Evolutionary conservation across 129 eudicot genomes (phyloP).

Genomic region (Escallonia rubra): DNA sequence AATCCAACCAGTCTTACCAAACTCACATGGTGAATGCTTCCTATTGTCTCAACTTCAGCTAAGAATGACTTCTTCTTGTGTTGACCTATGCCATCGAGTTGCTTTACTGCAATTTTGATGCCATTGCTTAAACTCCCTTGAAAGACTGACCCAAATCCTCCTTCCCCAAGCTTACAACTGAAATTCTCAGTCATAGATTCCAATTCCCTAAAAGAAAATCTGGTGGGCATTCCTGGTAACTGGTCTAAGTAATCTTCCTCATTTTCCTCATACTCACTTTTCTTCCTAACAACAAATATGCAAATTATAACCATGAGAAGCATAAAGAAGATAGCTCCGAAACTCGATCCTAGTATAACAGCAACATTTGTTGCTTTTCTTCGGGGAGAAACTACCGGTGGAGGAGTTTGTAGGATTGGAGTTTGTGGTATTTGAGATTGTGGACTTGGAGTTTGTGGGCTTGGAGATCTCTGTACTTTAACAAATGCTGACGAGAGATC

Average conservation of each 20-base stretch:
- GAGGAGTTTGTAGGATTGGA: no score
- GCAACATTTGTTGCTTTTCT: background rate
- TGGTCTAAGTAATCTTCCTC: conserved; percentile 18
- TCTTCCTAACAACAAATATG: background rate
- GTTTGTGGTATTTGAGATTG: background rate
- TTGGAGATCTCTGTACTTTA: background rate
- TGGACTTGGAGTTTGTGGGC: background rate
- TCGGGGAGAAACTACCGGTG: background rate
- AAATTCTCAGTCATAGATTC: conserved; percentile 19
- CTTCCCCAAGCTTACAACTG: conserved; percentile 31
- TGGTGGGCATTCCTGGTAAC: conserved; percentile 22
- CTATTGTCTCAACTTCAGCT: conserved; percentile 21
- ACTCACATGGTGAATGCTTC: conserved; percentile 26
- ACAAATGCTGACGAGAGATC: background rate
- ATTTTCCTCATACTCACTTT: background rate
- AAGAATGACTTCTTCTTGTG: conserved; percentile 20
- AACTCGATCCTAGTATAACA: background rate
- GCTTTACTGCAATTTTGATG: conserved; percentile 19
- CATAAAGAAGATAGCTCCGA: conserved; percentile 5
- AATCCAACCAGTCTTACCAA: conserved; percentile 22
- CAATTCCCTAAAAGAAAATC: conserved; percentile 29
- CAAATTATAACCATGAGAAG: background rate
- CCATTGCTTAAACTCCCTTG: conserved; percentile 11
- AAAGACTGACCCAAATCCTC: conserved; percentile 41
- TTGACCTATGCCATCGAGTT: conserved; percentile 15